Percentiles rank a stretch among this genome's conserved stretches.
Evolutionary conservation across 495 filamentous ascomycete genomes (phyloP).

Genomic region (Penicillium maclennaniae): DNA sequence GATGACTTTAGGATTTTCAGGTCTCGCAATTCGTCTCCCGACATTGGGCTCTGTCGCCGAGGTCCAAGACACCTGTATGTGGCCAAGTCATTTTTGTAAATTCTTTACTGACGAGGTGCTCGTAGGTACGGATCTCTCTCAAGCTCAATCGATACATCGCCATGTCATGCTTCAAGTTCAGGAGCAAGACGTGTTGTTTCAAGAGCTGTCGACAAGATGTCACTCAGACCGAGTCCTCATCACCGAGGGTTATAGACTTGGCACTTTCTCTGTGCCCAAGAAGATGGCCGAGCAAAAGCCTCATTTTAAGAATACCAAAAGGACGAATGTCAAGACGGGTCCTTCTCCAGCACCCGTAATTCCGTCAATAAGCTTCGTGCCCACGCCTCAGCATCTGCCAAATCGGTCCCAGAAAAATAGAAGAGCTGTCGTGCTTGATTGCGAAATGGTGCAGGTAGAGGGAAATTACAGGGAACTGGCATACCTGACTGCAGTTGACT

Average conservation of each 20-base stretch:
- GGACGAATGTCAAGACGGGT: background rate
- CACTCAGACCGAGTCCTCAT: background rate
- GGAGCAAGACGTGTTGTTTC: background rate
- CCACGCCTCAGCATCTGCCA: background rate
- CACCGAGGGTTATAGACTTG: background rate
- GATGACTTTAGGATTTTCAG: background rate
- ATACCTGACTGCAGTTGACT: conserved; percentile 40
- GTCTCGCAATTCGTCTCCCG: background rate
- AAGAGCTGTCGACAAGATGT: background rate
- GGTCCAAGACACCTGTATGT: background rate
- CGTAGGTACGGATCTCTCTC: background rate
- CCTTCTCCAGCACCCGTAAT: background rate
- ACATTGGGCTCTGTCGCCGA: background rate
- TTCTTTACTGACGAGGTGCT: background rate
- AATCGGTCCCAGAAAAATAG: background rate
- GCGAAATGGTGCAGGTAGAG: conserved; percentile 31
- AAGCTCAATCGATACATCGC: background rate
- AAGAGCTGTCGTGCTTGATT: conserved; percentile 29
- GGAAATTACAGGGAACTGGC: conserved; percentile 14
- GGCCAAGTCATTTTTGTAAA: background rate
- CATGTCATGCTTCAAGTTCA: background rate
- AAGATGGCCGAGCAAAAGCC: background rate
- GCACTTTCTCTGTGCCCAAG: background rate
- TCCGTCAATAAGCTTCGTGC: background rate
- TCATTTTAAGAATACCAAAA: background rate